Base-by-base conservation (phyloP, 352 stramenopile species). In the Pythium guiyangense region DNA sequence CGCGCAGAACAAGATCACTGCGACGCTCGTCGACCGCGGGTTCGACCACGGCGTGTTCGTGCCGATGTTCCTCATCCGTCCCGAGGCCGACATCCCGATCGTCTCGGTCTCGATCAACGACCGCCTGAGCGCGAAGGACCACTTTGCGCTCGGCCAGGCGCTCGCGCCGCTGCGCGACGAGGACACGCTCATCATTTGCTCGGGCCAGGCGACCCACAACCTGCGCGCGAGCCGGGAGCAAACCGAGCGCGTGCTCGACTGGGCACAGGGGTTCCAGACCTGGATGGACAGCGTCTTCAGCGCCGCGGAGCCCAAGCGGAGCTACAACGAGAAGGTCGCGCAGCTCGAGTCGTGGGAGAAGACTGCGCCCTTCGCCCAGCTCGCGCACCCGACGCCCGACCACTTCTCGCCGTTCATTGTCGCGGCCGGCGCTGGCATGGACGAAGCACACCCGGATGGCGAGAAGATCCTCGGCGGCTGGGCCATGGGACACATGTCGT, bases 21-120 rank as follows among this genome's bases (percentile, higher is more conserved):
- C 71, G 10, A 60, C 74, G 59, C 57, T 91, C 0, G 46, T 61
- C 6, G 59, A 77, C 17, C 74, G 91, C 27, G 88, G 87, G 4
- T 96, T 86, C 54, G 92, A 98, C 69, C 93, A 97, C 76, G 92
- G 93, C 15, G 75, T 95, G 15, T 97, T 97, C 49, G 47, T 9
- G n/a, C n/a, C n/a, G n/a, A n/a, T n/a, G n/a, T n/a, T n/a, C n/a
- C n/a, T n/a, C n/a, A n/a, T n/a, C n/a, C n/a, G n/a, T n/a, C n/a
- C n/a, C n/a, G n/a, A n/a, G n/a, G n/a, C n/a, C n/a, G n/a, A n/a
- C n/a, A n/a, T n/a, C n/a, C n/a, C n/a, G n/a, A n/a, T n/a, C n/a
- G n/a, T n/a, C n/a, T n/a, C n/a, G n/a, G n/a, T n/a, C n/a, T n/a
- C n/a, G n/a, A n/a, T n/a, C n/a, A n/a, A n/a, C n/a, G n/a, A n/a